Evolutionary conservation across 2,329 filamentous ascomycete genomes (phyloP).

Genomic region (Fusarium nanum): DNA sequence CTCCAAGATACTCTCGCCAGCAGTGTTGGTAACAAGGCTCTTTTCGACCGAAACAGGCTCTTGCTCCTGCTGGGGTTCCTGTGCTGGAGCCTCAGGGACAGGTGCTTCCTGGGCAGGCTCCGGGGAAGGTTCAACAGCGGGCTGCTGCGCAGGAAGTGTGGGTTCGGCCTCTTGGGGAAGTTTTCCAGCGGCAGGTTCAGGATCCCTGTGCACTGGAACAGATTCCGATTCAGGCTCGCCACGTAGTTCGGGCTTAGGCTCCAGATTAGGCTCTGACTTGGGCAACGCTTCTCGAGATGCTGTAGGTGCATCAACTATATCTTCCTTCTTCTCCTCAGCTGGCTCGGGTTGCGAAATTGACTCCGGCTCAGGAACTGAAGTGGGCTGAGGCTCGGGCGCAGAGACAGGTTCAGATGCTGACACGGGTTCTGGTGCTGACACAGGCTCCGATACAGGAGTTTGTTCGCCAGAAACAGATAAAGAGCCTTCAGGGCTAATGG

Average conservation of each 20-base stretch:
- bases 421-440: not conserved
- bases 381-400: constrained; percentile 4
- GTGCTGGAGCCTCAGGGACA: not conserved
- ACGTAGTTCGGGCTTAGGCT: constrained; percentile 24
- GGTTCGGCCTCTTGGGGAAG: constrained; percentile 26
- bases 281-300: constrained; percentile 11
- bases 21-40: constrained; percentile 56
- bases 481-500: constrained; percentile 62
- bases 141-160: constrained; percentile 20
- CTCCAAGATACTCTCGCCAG: constrained; percentile 58
- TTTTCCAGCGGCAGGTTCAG: constrained; percentile 25
- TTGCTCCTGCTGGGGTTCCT: constrained; percentile 9
- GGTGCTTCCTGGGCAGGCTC: constrained; percentile 13
- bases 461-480: constrained; percentile 47
- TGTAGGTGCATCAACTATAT: not conserved
- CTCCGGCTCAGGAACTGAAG: not conserved
- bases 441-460: constrained; percentile 24
- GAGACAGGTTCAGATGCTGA: not conserved
- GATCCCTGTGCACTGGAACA: constrained; percentile 22
- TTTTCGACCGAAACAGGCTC: constrained; percentile 44
- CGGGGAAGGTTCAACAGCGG: constrained; percentile 29
- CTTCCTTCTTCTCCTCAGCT: constrained; percentile 7
- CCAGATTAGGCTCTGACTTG: constrained; percentile 16
- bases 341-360: constrained; percentile 5
- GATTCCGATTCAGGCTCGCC: constrained; percentile 29